Base-by-base conservation (phyloP, 2,329 filamentous ascomycete genomes). In the Didymella keratinophila region DNA sequence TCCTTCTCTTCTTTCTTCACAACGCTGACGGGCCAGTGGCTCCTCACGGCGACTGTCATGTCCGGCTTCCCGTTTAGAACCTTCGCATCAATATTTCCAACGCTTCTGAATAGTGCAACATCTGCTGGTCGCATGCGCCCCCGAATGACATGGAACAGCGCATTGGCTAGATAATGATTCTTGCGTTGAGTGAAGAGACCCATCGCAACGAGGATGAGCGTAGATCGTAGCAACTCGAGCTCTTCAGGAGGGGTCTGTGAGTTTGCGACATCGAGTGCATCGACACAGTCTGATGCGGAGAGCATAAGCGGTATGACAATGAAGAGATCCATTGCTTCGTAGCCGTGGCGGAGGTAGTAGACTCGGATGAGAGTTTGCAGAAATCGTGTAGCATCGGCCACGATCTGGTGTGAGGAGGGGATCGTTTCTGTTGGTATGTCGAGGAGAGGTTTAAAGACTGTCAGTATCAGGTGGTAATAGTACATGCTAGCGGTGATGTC, bases 1-100 rank as follows among this genome's bases (percentile, higher is more conserved):
- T 49, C 46, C 20, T 25, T 23, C 6, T 39, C 46, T 20, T 49
- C 32, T 18, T 49, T 43, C 41, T 43, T 49, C 46, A 49, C 34
- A 14, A 39, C 46, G 9, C 30, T 39, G 6, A 49, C 21, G 12
- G 14, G 32, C 32, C 32, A 49, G 10, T 39, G 32, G 16, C 32
- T 49, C n/a, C 32, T 36, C 14, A 39, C 32, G 23, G 41, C 41
- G 2, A 23, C 18, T n/a, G 41, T 23, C 41, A 43, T 43, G 9
- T 43, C 14, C 23, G 23, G 21, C n/a, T 28, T 43, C 41, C 41
- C 41, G 23, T 27, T 12, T n/a, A 43, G 14, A 11, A 25, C 21
- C 2, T 27, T 27, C 10, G 41, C 41, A 43, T 43, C 41, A n/a
- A 43, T 43, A 8, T 43, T 27, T 8, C 41, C 41, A 6, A 25